Percentiles rank a stretch among this genome's conserved stretches.
Conservation (phyloP, 306 rosid genomes). For the Chamaecrista fasciculata region DNA sequence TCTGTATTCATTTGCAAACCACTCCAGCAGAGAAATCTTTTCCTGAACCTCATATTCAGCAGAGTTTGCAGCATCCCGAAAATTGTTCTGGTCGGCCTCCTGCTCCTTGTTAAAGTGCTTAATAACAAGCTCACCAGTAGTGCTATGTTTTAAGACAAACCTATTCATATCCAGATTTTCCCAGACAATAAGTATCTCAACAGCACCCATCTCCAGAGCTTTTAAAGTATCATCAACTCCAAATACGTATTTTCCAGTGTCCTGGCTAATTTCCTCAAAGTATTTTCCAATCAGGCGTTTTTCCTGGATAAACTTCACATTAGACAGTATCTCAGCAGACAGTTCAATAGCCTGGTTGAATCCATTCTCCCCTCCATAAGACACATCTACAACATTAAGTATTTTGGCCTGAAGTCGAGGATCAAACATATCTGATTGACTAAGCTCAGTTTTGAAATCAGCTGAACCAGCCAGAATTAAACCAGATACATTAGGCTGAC, state of each 20-base stretch:
- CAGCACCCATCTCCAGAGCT: slow-evolving; percentile 88
- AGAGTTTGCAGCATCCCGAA: slow-evolving; percentile 48
- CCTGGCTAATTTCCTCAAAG: slow-evolving; percentile 91
- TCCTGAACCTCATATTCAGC: slow-evolving; percentile 82
- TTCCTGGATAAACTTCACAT: slow-evolving; percentile 88
- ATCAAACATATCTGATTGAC: slow-evolving; percentile 97
- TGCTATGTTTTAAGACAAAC: slow-evolving; percentile 51
- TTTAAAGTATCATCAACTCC: slow-evolving; percentile 84
- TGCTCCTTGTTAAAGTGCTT: slow-evolving; percentile 80
- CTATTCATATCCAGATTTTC: slow-evolving; percentile 79
- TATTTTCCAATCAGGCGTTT: slow-evolving; percentile 77
- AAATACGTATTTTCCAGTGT: slow-evolving; percentile 85
- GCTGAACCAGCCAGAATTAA: slow-evolving; percentile 88
- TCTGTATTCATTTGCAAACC: slow-evolving; percentile 85
- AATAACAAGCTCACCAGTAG: slow-evolving; percentile 54
- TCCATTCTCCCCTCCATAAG: slow-evolving; percentile 90
- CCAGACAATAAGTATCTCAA: slow-evolving; percentile 86
- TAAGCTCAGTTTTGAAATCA: slow-evolving; percentile 88
- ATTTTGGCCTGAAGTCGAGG: slow-evolving; percentile 85
- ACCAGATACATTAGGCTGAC: slow-evolving; percentile 90
- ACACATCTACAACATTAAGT: slow-evolving; percentile 82
- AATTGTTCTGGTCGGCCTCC: slow-evolving; percentile 61
- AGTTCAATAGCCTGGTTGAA: slow-evolving; percentile 85
- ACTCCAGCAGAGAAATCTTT: slow-evolving; percentile 66
- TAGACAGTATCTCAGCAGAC: slow-evolving; percentile 77